phyloP scores from a whole-genome alignment of 805 yeast genomes.

The Wickerhamomyces chambardii region DNA sequence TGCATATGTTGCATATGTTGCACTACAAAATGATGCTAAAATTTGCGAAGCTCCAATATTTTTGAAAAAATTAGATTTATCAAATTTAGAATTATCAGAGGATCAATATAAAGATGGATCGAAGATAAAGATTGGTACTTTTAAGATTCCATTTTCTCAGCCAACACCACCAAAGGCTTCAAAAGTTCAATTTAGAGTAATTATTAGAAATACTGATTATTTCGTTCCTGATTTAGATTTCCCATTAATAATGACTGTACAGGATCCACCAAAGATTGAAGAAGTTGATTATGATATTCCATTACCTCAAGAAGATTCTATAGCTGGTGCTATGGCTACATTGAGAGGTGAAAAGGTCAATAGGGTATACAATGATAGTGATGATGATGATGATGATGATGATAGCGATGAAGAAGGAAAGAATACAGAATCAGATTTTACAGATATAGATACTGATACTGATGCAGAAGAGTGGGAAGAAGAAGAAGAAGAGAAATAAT shows the following conservation, averaged over 20 bases:
- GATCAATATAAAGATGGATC: constrained; percentile 31
- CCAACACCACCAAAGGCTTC: constrained; percentile 77
- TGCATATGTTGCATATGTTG: constrained; percentile 62
- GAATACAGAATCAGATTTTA: too few relatives aligned
- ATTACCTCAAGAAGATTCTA: constrained; percentile 65
- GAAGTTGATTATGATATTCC: constrained; percentile 50
- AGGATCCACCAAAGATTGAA: constrained; percentile 39
- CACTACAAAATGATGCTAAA: constrained; percentile 71
- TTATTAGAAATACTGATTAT: constrained; percentile 65
- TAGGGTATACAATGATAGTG: constrained; percentile 11
- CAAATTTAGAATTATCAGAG: constrained; percentile 44
- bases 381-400: too few relatives aligned
- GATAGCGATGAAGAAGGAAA: too few relatives aligned
- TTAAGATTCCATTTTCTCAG: constrained; percentile 62
- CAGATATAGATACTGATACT: too few relatives aligned
- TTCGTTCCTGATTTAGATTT: constrained; percentile 76
- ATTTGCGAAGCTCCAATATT: constrained; percentile 59
- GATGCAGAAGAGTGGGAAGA: too few relatives aligned
- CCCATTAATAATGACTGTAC: constrained; percentile 64
- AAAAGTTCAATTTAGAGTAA: constrained; percentile 55
- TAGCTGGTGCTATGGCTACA: constrained; percentile 69
- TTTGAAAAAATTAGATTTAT: constrained; percentile 40
- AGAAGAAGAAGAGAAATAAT: too few relatives aligned
- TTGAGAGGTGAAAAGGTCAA: constrained; percentile 54
- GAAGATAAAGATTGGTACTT: constrained; percentile 48